phyloP scores from a whole-genome alignment of 176 grass and related monocot species.

The Phragmites australis region DNA sequence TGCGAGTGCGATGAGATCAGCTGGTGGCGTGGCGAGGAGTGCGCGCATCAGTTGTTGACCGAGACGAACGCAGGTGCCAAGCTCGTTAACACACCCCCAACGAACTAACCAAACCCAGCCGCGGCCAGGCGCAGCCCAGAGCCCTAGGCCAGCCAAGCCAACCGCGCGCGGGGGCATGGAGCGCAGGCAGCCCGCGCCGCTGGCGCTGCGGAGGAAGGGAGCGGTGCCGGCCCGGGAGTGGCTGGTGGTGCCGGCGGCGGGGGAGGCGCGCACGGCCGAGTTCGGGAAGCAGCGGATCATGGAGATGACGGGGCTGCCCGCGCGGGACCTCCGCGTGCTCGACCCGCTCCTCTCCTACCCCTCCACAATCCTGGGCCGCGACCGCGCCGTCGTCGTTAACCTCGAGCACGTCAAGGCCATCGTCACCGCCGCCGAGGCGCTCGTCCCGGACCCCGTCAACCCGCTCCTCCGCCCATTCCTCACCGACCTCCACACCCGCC shows the following conservation, averaged over 20 bases:
- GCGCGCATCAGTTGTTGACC: no score
- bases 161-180: not conserved
- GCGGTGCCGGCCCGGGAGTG: conserved; percentile 61
- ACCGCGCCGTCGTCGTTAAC: conserved; percentile 78
- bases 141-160: not conserved
- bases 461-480: conserved; percentile 52
- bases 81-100: no score
- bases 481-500: conserved; percentile 57
- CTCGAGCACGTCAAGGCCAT: conserved; percentile 82
- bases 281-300: conserved; percentile 79
- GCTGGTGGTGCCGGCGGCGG: conserved; percentile 75
- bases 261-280: conserved; percentile 46
- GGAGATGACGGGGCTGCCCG: conserved; percentile 75
- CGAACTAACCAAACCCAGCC: not conserved
- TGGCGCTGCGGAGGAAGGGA: conserved; percentile 53
- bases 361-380: conserved; percentile 79
- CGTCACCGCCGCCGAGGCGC: conserved; percentile 73
- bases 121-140: not conserved
- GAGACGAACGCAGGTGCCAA: no score
- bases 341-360: conserved; percentile 82
- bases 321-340: conserved; percentile 77
- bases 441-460: conserved; percentile 59
- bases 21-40: no score
- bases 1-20: no score
- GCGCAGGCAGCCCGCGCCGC: conserved; percentile 19